Base-by-base conservation (phyloP, 1,284 basidiomycete genomes). In the Malassezia globosa region DNA sequence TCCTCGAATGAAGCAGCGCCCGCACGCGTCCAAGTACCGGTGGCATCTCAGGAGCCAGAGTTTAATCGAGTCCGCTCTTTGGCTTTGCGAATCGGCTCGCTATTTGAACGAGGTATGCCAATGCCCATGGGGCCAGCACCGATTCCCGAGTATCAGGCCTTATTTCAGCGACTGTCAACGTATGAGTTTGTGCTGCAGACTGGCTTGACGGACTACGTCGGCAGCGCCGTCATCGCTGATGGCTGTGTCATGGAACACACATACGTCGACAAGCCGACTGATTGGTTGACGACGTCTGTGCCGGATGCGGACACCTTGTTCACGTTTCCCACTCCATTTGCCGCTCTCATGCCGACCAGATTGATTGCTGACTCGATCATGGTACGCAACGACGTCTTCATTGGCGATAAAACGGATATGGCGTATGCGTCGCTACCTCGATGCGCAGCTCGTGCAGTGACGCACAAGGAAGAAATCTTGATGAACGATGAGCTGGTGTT, bases 151-250 rank as follows among this genome's bases (percentile, higher is more conserved):
- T 52, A 46, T 24, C 50, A 52, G 26, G 46, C 45, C 21, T 35
- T 52, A 2, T 52, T 52, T 19, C 50, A 52, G 46, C 50, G 50
- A 18, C 34, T 52, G 7, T 25, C 44, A 18, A 46, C 41, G 44
- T 46, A 52, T 25, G 50, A 52, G 23, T 52, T 47, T 36, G 39
- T 41, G 18, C 31, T 47, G 21, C 50, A 52, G 34, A 52, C 50
- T 7, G 23, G 44, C 27, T 23, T 43, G 10, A 26, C 41, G 5
- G 50, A 52, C 35, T 52, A 52, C 22, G 29, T 52, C 19, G 50
- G 50, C 35, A 52, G 40, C 25, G 44, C 50, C 11, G 40, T 52
- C 5, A 24, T 37, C 3, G 45, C 35, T 3, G 38, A 38, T 13
- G 41, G 41, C 8, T 23, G 34, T 19, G 37, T 37, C 2, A 23